These are phyloP conservation scores for Wickerhamomyces strasburgensis DNA, from an alignment of 805 yeast species.

Conservation along the genomic window DNA sequence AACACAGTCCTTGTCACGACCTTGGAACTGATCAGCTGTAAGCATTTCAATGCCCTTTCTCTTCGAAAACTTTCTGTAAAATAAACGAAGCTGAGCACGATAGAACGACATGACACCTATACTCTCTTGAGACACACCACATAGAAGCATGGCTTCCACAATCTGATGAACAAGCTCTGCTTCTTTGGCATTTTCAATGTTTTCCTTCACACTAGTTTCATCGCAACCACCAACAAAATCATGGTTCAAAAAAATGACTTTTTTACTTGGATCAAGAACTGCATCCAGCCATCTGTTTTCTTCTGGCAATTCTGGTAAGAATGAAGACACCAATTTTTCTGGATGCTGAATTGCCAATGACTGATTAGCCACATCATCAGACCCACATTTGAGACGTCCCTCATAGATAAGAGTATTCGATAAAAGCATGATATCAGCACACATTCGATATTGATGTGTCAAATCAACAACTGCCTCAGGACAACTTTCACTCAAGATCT, in stretches of 20 bases:
- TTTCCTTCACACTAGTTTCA: constrained; percentile 57
- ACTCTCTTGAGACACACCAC: constrained; percentile 54
- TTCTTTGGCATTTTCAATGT: constrained; percentile 69
- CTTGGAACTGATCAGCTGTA: constrained; percentile 96
- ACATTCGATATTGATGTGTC: constrained; percentile 88
- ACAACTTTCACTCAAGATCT: constrained; percentile 60
- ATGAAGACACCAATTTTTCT: constrained; percentile 4
- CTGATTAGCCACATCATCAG: constrained; percentile 55
- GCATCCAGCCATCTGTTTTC: constrained; percentile 48
- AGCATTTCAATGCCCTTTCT: constrained; percentile 59
- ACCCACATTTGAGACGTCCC: constrained; percentile 74
- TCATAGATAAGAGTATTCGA: constrained; percentile 77
- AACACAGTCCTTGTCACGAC: constrained; percentile 89
- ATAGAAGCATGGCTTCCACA: constrained; percentile 47
- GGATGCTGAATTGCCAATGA: constrained; percentile 43
- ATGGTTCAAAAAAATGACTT: constrained; percentile 77
- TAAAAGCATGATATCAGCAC: constrained; percentile 77
- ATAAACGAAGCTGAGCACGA: constrained; percentile 66
- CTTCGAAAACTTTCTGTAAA: constrained; percentile 29
- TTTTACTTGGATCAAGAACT: constrained; percentile 48
- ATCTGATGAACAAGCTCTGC: constrained; percentile 59
- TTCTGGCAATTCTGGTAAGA: constrained; percentile 1
- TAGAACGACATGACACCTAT: constrained; percentile 91
- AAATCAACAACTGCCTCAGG: constrained; percentile 76
- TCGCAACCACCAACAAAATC: constrained; percentile 53